Conservation (phyloP, 306 rosid genomes). For the Bauhinia variegata region DNA sequence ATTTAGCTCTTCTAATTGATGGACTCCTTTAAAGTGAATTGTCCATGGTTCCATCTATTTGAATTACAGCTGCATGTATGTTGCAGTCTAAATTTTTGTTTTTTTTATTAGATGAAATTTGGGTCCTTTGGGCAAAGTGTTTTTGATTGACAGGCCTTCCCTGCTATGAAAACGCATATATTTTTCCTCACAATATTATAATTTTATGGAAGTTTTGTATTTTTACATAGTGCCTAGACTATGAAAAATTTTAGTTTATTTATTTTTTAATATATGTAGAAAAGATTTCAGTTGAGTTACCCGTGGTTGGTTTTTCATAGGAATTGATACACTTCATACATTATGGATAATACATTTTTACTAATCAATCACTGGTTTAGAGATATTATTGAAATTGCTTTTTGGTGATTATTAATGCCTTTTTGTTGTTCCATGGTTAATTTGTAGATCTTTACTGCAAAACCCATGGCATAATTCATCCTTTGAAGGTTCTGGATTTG, state of each 20-base stretch:
- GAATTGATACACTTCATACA: conserved; percentile 11
- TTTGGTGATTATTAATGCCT: background rate
- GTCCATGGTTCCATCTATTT: conserved; percentile 21
- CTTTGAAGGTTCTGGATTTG: conserved; percentile 98
- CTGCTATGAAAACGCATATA: background rate
- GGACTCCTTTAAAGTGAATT: conserved; percentile 28
- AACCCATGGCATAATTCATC: conserved; percentile 99
- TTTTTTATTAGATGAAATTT: conserved; percentile 10
- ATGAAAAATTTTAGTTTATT: background rate
- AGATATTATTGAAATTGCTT: background rate
- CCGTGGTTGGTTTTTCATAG: background rate
- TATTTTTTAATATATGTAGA: background rate
- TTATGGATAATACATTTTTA: background rate
- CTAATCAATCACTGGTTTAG: background rate
- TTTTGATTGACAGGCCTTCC: conserved; percentile 2
- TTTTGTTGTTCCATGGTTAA: conserved; percentile 37
- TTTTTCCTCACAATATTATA: background rate
- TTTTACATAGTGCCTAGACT: background rate
- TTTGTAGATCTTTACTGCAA: conserved; percentile 79
- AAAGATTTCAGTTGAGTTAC: background rate
- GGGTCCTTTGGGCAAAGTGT: background rate
- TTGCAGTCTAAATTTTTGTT: conserved; percentile 23
- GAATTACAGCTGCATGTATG: conserved; percentile 26
- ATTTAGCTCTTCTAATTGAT: conserved; percentile 28
- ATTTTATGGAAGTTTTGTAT: background rate